phyloP scores from a whole-genome alignment of 2,329 filamentous ascomycete genomes.

The Cercospora zeae-maydis region DNA sequence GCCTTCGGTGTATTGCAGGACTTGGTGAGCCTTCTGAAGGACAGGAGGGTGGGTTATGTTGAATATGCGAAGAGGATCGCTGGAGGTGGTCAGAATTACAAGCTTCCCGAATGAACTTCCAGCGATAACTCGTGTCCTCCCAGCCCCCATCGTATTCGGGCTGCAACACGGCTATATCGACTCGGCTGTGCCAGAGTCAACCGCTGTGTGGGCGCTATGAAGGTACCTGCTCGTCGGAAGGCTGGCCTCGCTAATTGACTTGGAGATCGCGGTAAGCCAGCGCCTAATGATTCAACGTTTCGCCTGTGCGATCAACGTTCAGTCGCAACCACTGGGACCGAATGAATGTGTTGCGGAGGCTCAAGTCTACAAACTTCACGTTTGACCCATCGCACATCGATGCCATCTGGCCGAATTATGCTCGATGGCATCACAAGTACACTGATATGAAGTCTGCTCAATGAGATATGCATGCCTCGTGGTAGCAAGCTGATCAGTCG shows the following conservation, averaged over 20 bases:
- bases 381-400: too few species aligned
- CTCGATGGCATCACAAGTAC: too few species aligned
- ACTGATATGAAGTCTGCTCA: too few species aligned
- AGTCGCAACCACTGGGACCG: not conserved
- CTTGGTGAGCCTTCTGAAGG: conserved; percentile 62
- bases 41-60: conserved; percentile 70
- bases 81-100: not conserved
- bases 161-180: not conserved
- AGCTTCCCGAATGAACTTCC: not conserved
- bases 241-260: not conserved
- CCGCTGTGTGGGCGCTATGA: too few species aligned
- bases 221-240: not conserved
- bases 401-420: too few species aligned
- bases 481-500: too few species aligned
- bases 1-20: conserved; percentile 81
- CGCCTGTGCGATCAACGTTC: not conserved
- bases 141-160: not conserved
- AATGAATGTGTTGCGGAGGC: not conserved
- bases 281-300: not conserved
- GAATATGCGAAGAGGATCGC: conserved; percentile 50
- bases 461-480: too few species aligned
- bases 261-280: not conserved
- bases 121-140: not conserved
- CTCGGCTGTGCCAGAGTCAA: not conserved
- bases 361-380: too few species aligned